These are phyloP conservation scores for Protomyces gravidus DNA, from an alignment of 1,139 yeast genomes.

Conservation along the genomic window DNA sequence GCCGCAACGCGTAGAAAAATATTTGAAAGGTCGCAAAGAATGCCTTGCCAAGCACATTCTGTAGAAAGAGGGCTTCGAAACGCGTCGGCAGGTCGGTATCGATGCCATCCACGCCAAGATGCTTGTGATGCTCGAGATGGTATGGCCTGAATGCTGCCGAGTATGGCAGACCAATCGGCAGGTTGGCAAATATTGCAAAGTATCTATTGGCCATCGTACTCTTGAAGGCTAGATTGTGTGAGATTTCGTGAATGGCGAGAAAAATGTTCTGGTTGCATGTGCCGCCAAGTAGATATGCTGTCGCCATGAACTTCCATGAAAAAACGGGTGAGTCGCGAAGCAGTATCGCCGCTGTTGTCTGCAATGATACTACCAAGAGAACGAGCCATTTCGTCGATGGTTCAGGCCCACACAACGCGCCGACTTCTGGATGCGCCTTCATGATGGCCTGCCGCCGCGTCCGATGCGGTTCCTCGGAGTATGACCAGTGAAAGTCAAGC, in stretches of 20 bases:
- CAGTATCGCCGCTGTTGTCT: slow-evolving; percentile 57
- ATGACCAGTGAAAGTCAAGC: slow-evolving; percentile 75
- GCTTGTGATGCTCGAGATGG: slow-evolving; percentile 87
- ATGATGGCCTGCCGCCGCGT: slow-evolving; percentile 67
- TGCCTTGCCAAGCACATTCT: slow-evolving; percentile 78
- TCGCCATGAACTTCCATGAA: slow-evolving; percentile 53
- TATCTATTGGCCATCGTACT: slow-evolving; percentile 71
- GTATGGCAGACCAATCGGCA: slow-evolving; percentile 87
- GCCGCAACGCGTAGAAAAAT: slow-evolving; percentile 81
- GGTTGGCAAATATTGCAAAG: slow-evolving; percentile 69
- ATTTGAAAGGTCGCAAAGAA: slow-evolving; percentile 78
- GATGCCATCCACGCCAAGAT: slow-evolving; percentile 74
- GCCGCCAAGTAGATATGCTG: slow-evolving; percentile 79
- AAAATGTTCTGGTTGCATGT: slow-evolving; percentile 79
- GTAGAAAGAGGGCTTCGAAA: slow-evolving; percentile 67
- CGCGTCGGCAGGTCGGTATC: slow-evolving; percentile 86
- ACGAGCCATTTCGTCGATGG: slow-evolving; percentile 78
- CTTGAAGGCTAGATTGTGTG: slow-evolving; percentile 81
- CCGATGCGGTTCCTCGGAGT: slow-evolving; percentile 75
- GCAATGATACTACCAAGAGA: slow-evolving; percentile 58
- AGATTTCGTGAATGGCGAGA: slow-evolving; percentile 80
- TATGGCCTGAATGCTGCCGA: slow-evolving; percentile 81
- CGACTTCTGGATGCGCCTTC: slow-evolving; percentile 63
- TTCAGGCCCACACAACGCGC: slow-evolving; percentile 78
- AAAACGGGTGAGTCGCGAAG: slow-evolving; percentile 56